Base-by-base conservation (phyloP, 176 grass and related monocot species). In the Leersia perrieri region DNA sequence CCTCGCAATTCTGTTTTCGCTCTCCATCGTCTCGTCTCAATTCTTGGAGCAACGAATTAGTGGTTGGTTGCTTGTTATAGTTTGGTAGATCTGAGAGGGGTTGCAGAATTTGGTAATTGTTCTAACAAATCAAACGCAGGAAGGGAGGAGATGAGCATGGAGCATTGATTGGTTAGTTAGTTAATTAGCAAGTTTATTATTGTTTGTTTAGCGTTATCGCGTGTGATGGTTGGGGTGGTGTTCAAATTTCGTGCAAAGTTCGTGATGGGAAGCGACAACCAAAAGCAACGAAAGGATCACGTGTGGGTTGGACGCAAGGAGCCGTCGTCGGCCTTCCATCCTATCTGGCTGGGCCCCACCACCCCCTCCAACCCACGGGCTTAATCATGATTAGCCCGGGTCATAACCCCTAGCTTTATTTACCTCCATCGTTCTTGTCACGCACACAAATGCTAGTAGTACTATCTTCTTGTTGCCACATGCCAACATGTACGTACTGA, bases 261-360 rank as follows among this genome's bases (percentile, higher is more conserved):
- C 45, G 44, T 66, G 76, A 29, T 7, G 7, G 5, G 53, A 75
- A 63, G 80, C 74, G 75, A 88, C 74, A 83, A 33, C 22, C 68
- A 72, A 83, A 88, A 84, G 74, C 68, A 73, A 84, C 80, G 68
- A 70, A 27, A 26, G 63, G 82, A 85, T 89, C 87, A 89, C 82
- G 82, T 89, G 82, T 80, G 77, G 42, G 87, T 71, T 72, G 82
- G 87, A 80, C 71, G 82, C 61, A 74, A 63, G 69, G 76, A 76
- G 72, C 40, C 77, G 77, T 89, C 82, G 82, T 81, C 82, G 77
- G 77, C 82, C 87, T 81, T 81, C 75, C 81, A 30, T 72, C 82
- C 72, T 42, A 64, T 31, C 87, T 81, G 57, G 66, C 72, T 44
- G 41, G 90, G 91, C 0, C 72, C 91, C 82, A 72, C 85, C 60